Evolutionary conservation across 2,329 filamentous ascomycete species (phyloP), one percentile per base, ranked within the genome.

Genomic region (Aspergillus texensis): DNA sequence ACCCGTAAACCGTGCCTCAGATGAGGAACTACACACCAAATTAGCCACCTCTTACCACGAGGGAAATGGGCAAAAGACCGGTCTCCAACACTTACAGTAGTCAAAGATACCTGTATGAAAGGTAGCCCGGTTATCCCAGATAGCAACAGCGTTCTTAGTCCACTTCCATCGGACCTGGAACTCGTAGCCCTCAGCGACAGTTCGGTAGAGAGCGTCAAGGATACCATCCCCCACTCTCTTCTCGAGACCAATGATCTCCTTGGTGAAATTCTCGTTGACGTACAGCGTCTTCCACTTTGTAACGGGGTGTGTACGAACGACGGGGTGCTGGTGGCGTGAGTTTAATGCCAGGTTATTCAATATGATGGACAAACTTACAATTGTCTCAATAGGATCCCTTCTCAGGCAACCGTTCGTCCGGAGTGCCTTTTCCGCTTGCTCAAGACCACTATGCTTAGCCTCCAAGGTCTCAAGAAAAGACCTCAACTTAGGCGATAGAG

Each of bases 261-360:
- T 71, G 21, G 72, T 76, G 61, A 75, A 77, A 30, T 70, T 74
- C 1, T 67, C 63, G 57, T 78, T 78, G 41, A 78, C 73, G 48
- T 72, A 78, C 2, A 78, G 67, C 2, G 74, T 71, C 57, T 77
- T 77, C 46, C 72, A 61, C 0, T 74, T 74, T 0, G 76, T 78
- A 14, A 48, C 45, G 24, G 45, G 45, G 12, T 48, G 45, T 12
- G 45, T 48, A 8, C 45, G 45, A 16, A 48, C 45, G 45, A 48
- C 21, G 2, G 45, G 45, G 24, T 48, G 45, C 45, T 48, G 21
- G 24, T 14, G 21, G 6, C 26, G 45, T 48, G 24, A 48, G 45
- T 12, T 24, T 48, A 3, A 16, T 26, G 11, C 2, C 10, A 6
- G n/a, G 43, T 21, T 12, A 46, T 46, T 46, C n/a, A 48, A 26